These are phyloP conservation scores for Aspergillus sojae DNA, from an alignment of 2,329 filamentous ascomycete genomes.

Conservation along the genomic window DNA sequence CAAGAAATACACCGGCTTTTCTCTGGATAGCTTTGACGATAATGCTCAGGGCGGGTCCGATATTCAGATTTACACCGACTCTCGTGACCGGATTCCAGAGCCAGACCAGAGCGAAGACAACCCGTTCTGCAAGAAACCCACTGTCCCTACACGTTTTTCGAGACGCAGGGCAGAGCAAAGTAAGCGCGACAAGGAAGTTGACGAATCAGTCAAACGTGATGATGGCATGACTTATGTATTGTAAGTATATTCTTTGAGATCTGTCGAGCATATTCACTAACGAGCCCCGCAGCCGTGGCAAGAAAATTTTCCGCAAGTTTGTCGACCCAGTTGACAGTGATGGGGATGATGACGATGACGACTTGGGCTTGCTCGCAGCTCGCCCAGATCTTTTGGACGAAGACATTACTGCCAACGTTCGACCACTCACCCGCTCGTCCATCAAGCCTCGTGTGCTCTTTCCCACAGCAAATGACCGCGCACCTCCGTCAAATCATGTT, in stretches of 20 bases:
- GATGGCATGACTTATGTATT: conserved; percentile 65
- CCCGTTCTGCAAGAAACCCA: conserved; percentile 54
- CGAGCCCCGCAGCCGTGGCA: conserved; percentile 56
- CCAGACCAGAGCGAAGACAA: conserved; percentile 56
- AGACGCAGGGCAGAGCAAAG: conserved; percentile 38
- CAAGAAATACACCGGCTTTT: conserved; percentile 49
- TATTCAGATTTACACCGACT: conserved; percentile 65
- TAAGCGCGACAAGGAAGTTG: conserved; percentile 46
- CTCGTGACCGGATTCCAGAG: conserved; percentile 62
- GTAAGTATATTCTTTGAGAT: conserved; percentile 49
- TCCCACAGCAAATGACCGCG: conserved; percentile 49
- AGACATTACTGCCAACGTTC: conserved; percentile 33
- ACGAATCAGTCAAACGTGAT: conserved; percentile 54
- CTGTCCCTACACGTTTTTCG: conserved; percentile 29
- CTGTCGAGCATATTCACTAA: conserved; percentile 28
- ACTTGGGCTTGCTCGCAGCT: conserved; percentile 45
- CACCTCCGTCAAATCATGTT: conserved; percentile 39
- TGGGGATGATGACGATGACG: conserved; percentile 44
- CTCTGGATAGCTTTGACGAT: conserved; percentile 47
- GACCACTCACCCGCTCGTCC: conserved; percentile 59
- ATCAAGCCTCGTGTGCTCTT: conserved; percentile 66
- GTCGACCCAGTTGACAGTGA: conserved; percentile 45
- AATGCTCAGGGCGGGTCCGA: conserved; percentile 35
- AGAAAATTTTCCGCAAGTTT: conserved; percentile 62
- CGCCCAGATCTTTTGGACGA: conserved; percentile 42